Percentiles rank a stretch among this genome's conserved stretches.
phyloP scores from a whole-genome alignment of 345 rosid genomes.

The Triadica sebifera region DNA sequence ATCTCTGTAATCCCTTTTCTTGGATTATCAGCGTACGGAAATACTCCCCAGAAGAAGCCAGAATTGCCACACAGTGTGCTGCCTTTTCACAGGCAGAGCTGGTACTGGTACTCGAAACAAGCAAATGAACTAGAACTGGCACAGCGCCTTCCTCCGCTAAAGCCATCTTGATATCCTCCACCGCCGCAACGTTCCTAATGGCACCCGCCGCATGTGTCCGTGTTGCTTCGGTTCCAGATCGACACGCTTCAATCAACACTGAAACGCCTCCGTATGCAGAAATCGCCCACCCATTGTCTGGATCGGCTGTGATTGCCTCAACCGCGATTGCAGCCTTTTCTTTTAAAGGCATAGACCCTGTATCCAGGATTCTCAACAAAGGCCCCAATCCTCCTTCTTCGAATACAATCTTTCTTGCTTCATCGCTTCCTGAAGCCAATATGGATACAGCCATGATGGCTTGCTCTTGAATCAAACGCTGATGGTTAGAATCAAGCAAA shows the following conservation, averaged over 20 bases:
- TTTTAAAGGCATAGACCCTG: constrained; percentile 54
- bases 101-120: constrained; percentile 32
- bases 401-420: constrained; percentile 59
- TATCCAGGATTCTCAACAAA: constrained; percentile 55
- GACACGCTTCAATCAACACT: constrained; percentile 56
- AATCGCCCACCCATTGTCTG: constrained; percentile 69
- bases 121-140: constrained; percentile 50
- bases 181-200: constrained; percentile 52
- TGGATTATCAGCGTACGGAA: constrained; percentile 53
- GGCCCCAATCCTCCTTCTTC: constrained; percentile 81
- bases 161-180: constrained; percentile 52
- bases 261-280: constrained; percentile 68
- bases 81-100: constrained; percentile 48
- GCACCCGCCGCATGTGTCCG: constrained; percentile 62
- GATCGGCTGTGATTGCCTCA: constrained; percentile 66
- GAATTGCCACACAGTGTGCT: constrained; percentile 45
- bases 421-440: constrained; percentile 50
- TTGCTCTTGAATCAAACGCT: constrained; percentile 55
- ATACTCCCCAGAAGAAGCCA: constrained; percentile 63
- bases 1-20: constrained; percentile 57
- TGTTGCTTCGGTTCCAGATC: constrained; percentile 51
- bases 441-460: constrained; percentile 61
- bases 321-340: constrained; percentile 66
- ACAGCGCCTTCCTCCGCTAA: constrained; percentile 74
- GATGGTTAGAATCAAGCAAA: constrained; percentile 54